A percentile compares a stretch with the other conserved stretches of the same genome.
phyloP scores from a whole-genome alignment of 331 rosid species.

The Malus hybrid region DNA sequence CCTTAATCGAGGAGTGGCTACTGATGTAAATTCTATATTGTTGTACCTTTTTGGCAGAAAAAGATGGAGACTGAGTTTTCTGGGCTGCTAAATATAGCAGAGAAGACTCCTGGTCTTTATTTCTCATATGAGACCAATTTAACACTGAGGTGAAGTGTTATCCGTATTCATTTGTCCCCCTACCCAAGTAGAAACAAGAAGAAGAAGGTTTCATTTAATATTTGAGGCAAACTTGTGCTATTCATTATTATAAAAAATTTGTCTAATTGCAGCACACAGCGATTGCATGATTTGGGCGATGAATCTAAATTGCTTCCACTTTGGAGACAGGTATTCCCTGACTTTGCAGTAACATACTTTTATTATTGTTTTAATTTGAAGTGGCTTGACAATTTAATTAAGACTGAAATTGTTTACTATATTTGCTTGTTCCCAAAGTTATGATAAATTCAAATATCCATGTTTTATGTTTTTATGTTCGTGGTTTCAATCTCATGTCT shows the following conservation, averaged over 20 bases:
- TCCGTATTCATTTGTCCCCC: background rate
- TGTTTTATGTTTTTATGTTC: conserved; percentile 22
- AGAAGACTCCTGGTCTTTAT: conserved; percentile 79
- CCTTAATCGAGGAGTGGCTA: conserved; percentile 4
- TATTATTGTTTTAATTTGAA: background rate
- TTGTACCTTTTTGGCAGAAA: conserved; percentile 50
- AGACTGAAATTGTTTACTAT: background rate
- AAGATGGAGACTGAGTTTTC: conserved; percentile 81
- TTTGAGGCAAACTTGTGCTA: background rate
- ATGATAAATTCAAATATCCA: background rate
- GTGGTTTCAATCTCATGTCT: conserved; percentile 18
- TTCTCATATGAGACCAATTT: conserved; percentile 83
- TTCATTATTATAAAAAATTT: background rate
- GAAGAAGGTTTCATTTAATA: background rate
- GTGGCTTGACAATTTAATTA: background rate
- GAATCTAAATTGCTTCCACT: conserved; percentile 90
- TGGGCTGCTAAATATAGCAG: conserved; percentile 62
- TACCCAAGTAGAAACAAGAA: background rate
- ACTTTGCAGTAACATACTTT: background rate
- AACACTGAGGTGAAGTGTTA: conserved; percentile 75
- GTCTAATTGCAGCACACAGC: conserved; percentile 52
- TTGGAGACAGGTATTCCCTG: conserved; percentile 79
- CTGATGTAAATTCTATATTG: conserved; percentile 22
- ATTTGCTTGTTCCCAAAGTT: background rate
- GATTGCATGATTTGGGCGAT: conserved; percentile 67